Evolutionary conservation across 495 filamentous ascomycete genomes (phyloP), one percentile per base, ranked within the genome.

Genomic region (Margaritispora aquatica): DNA sequence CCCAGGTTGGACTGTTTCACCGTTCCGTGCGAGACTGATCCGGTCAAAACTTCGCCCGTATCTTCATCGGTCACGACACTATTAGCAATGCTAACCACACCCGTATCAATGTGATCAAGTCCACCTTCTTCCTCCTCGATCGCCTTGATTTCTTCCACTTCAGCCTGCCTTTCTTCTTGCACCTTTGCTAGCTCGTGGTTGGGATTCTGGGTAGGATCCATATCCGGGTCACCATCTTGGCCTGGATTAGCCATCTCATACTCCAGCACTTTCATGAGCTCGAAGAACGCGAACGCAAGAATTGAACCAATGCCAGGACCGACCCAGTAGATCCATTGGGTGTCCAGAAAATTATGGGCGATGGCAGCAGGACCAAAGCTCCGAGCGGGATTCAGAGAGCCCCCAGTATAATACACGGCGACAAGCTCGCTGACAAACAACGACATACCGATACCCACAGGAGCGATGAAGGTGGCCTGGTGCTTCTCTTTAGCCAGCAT

Each of bases 201-300:
- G 15, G 36, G 54, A 41, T 58, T 62, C 22, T 41, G 22, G 17
- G 48, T 62, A 17, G 60, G 60, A 26, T 58, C 60, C 22, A 34
- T 58, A 26, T 54, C 38, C 1, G 20, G 26, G 49, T 62, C 60
- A 22, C 56, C 57, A 54, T 92, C 88, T 69, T 85, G 84, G 2
- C 80, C 86, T 0, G 85, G 85, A 61, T 95, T 96, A 59, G 84
- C 87, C 15, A 82, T 84, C 68, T 90, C 82, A 70, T 89, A 94
- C 63, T 86, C 80, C 34, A 92, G 75, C 0, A 74, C 61, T 62
- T 88, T 84, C 55, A 90, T 76, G 55, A 89, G 66, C 23, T 72
- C 71, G 65, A 88, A 92, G 69, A 92, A 89, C 2, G 71, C 82
- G 1, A 75, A 76, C 0, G 88, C 86, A 79, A 0, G 88, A 85